phyloP scores from a whole-genome alignment of 2,329 filamentous ascomycete genomes.

The Colletotrichum navitas region DNA sequence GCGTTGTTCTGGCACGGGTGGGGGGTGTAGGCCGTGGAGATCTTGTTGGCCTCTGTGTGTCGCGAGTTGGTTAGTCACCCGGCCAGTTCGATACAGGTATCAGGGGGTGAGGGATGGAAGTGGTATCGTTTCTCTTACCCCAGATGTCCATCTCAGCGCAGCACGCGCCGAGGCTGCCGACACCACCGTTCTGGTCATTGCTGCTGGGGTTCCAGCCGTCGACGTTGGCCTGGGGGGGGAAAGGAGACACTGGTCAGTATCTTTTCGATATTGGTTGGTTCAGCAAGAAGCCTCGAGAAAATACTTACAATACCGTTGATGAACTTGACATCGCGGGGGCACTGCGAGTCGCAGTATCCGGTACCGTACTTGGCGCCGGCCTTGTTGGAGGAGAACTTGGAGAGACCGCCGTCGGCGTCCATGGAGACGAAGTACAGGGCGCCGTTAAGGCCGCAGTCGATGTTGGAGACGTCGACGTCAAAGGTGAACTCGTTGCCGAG shows the following conservation, averaged over 20 bases:
- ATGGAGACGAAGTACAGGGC: slow-evolving; percentile 76
- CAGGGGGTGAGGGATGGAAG: not conserved
- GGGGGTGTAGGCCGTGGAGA: slow-evolving; percentile 74
- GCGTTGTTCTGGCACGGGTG: slow-evolving; percentile 70
- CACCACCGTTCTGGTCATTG: slow-evolving; percentile 67
- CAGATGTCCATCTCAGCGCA: slow-evolving; percentile 74
- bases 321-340: slow-evolving; percentile 68
- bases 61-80: slow-evolving; percentile 14
- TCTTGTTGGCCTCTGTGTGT: slow-evolving; percentile 73
- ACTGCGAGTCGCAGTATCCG: slow-evolving; percentile 66
- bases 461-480: slow-evolving; percentile 76
- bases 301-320: slow-evolving; percentile 63
- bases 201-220: slow-evolving; percentile 64
- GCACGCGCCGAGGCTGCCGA: slow-evolving; percentile 66
- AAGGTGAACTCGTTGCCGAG: slow-evolving; percentile 79
- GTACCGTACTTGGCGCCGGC: slow-evolving; percentile 71
- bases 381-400: slow-evolving; percentile 64
- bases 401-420: slow-evolving; percentile 67
- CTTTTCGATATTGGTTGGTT: not conserved
- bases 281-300: not conserved
- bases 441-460: slow-evolving; percentile 79
- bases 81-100: slow-evolving; percentile 30
- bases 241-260: not conserved
- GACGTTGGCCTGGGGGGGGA: slow-evolving; percentile 63
- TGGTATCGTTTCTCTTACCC: slow-evolving; percentile 35